phyloP scores from a whole-genome alignment of 768 basidiomycete genomes.

The Xerocomellus intermedius region DNA sequence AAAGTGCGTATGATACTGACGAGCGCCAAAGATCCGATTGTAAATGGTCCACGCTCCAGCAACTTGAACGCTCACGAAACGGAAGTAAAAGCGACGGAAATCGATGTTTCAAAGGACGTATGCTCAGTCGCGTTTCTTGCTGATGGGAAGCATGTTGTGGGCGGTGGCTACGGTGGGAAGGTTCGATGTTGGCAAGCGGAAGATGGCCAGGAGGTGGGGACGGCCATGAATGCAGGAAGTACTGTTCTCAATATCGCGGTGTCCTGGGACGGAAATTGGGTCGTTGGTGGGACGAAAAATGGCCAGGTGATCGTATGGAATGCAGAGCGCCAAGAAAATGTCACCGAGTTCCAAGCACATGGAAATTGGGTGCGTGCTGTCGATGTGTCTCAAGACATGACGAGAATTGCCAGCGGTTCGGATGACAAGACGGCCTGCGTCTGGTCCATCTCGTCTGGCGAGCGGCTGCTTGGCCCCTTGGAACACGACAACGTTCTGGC shows the following conservation, averaged over 20 bases:
- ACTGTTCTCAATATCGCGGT: slow-evolving; percentile 4
- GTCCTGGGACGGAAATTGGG: slow-evolving; percentile 8
- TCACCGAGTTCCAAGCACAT: slow-evolving; percentile 8
- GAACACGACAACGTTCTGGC: slow-evolving; percentile 6
- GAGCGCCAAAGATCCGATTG: neutral
- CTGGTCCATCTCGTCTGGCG: slow-evolving; percentile 7
- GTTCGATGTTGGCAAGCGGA: slow-evolving; percentile 1
- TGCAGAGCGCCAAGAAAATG: slow-evolving; percentile 1
- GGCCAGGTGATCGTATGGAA: slow-evolving; percentile 13
- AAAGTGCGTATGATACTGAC: neutral
- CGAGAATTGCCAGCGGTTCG: slow-evolving; percentile 8
- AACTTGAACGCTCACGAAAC: neutral
- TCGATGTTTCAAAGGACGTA: slow-evolving; percentile 4
- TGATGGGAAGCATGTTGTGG: slow-evolving; percentile 4
- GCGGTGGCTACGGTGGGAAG: slow-evolving; percentile 10
- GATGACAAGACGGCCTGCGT: slow-evolving; percentile 12
- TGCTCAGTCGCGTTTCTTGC: slow-evolving; percentile 10
- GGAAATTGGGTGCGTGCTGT: slow-evolving; percentile 13
- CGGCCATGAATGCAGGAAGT: slow-evolving; percentile 5
- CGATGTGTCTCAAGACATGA: slow-evolving; percentile 15
- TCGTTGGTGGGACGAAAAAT: slow-evolving; percentile 5
- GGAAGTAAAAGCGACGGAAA: neutral
- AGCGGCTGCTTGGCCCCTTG: slow-evolving; percentile 9
- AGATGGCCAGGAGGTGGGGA: slow-evolving; percentile 4
- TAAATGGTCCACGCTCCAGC: neutral